Base-by-base conservation (phyloP, 2,329 filamentous ascomycete genomes). In the Annulohypoxylon truncatum region DNA sequence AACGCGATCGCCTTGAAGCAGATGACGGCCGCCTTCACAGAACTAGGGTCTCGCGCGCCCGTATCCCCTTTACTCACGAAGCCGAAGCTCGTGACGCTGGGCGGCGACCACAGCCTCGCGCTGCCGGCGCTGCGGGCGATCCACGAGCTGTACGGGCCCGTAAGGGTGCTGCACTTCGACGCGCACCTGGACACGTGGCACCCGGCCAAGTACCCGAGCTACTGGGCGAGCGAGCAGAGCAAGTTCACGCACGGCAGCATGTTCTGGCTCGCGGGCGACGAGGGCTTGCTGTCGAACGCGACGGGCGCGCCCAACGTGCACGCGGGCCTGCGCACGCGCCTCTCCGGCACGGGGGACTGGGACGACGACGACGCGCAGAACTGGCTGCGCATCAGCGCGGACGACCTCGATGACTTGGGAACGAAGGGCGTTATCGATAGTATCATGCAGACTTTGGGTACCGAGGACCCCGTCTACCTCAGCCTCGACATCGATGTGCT, bases 181-280 rank as follows among this genome's bases (percentile, higher is more conserved):
- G 89, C 81, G 18, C 92, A 96, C 77, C 84, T 96, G 1, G 93
- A 96, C 76, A 96, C 93, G 2, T 96, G 93, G 92, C 90, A 95
- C 76, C 92, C 93, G 1, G 86, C 84, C 22, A 90, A 92, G 71
- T 97, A 96, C 78, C 92, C 92, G 0, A 89, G 86, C 13, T 88
- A 89, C 59, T 97, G 94, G 94, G 74, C 75, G 2, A 86, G 85
- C 2, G 85, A 88, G 64, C 91, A 93, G 77, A 85, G 88, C 1
- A 87, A 90, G 71, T 96, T 96, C 82, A 97, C 90, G 75, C 94
- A 97, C 78, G 94, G 94, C 3, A 92, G 88, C 71, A 96, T 97
- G 89, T 97, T 97, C 84, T 95, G 93, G 91, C 86, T 95, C 71
- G 94, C 94, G 4, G 89, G 90, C 51, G 89, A 89, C 28, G 94